Conservation (phyloP, 345 rosid genomes). For the Dipteronia sinensis region DNA sequence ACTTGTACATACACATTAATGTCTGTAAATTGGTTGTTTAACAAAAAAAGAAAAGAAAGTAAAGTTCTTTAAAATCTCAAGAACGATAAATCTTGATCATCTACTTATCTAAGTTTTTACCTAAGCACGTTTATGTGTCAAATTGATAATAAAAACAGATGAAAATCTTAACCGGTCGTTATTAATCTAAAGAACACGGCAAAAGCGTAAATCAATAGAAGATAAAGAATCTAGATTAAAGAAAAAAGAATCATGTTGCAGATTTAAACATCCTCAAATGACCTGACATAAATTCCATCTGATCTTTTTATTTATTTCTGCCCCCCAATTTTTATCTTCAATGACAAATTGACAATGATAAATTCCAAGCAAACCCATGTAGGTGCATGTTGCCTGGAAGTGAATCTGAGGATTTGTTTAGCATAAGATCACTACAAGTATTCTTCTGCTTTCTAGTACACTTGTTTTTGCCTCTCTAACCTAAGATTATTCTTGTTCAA, state of each 20-base stretch:
- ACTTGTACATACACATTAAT: no score
- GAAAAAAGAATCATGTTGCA: neutral
- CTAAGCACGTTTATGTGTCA: no score
- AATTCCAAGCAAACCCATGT: conserved; percentile 37
- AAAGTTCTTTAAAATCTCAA: no score
- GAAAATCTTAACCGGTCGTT: neutral
- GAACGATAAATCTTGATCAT: no score
- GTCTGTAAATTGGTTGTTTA: no score
- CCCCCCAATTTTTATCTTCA: neutral
- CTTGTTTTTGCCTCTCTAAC: conserved; percentile 6
- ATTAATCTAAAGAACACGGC: neutral
- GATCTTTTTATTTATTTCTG: neutral
- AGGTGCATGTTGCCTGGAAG: conserved; percentile 36
- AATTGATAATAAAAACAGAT: no score
- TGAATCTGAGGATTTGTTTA: conserved; percentile 36
- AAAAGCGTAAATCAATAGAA: neutral
- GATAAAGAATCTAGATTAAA: neutral
- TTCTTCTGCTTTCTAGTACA: conserved; percentile 31
- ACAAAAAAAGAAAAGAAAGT: no score
- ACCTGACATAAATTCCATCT: neutral
- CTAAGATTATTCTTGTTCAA: conserved; percentile 32
- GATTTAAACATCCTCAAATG: neutral
- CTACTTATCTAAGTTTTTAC: no score
- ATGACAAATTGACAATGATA: neutral
- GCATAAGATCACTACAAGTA: conserved; percentile 25